Evolutionary conservation across 805 yeast species (phyloP).

Genomic region (Myxozyma lipomycoides): DNA sequence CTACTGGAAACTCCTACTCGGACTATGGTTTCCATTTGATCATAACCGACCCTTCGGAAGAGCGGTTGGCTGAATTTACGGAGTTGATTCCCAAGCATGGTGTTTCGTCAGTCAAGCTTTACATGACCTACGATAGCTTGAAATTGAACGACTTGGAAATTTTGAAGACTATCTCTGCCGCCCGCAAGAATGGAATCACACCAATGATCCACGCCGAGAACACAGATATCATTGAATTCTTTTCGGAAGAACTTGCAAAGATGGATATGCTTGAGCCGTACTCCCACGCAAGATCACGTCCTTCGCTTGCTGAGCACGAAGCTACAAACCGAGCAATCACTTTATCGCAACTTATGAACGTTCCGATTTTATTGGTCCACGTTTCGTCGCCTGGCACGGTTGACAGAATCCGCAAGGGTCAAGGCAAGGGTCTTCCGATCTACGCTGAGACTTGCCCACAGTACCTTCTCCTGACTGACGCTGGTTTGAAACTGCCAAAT

Average conservation of each 20-base stretch:
- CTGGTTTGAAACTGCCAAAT: slow-evolving; percentile 38
- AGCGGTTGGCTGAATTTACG: slow-evolving; percentile 38
- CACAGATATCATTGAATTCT: slow-evolving; percentile 45
- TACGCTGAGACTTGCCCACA: slow-evolving; percentile 53
- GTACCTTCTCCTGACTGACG: slow-evolving; percentile 45
- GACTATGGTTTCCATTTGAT: slow-evolving; percentile 51
- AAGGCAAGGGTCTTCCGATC: slow-evolving; percentile 42
- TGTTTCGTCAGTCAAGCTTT: slow-evolving; percentile 43
- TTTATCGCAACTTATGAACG: slow-evolving; percentile 44
- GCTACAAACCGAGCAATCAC: slow-evolving; percentile 49
- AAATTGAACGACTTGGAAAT: slow-evolving; percentile 44
- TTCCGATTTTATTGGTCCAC: slow-evolving; percentile 48
- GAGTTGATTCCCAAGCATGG: slow-evolving; percentile 39
- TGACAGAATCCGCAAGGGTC: slow-evolving; percentile 44
- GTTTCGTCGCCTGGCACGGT: slow-evolving; percentile 47
- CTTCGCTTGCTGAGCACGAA: slow-evolving; percentile 48
- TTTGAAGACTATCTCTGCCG: slow-evolving; percentile 41
- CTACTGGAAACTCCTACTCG: slow-evolving; percentile 40
- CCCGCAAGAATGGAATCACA: slow-evolving; percentile 44
- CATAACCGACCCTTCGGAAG: slow-evolving; percentile 38
- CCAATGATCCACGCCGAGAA: slow-evolving; percentile 53
- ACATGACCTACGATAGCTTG: slow-evolving; percentile 47
- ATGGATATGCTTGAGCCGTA: slow-evolving; percentile 43
- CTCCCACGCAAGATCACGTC: slow-evolving; percentile 49
- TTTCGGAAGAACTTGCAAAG: slow-evolving; percentile 42